Evolutionary conservation across 1,284 basidiomycete genomes (phyloP), one percentile per base, ranked within the genome.

Genomic region (Trametes pubescens): DNA sequence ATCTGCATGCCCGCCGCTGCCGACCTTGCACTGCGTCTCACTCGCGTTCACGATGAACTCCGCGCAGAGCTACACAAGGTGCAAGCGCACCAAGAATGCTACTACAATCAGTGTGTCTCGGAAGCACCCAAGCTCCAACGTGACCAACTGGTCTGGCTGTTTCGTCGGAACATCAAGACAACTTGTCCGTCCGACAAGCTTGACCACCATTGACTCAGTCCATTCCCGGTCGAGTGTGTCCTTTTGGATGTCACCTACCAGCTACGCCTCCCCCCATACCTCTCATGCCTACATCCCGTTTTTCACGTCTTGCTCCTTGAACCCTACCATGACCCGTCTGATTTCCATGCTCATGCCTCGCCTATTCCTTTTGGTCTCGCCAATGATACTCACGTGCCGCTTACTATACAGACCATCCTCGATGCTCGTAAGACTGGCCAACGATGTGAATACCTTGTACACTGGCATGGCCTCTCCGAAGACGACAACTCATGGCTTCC

Each of bases 251-350:
- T 63, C 21, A 55, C 74, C 3, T 78, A 69, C 62, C 67, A 59
- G 51, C 73, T 81, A 13, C 67, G 74, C 37, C 74, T 78, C 16
- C 76, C 77, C 32, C 44, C 69, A 13, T 73, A 74, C 55, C 68
- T 78, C 10, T 75, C 75, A 21, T 62, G 60, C 22, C 69, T 78
- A 7, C 74, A 78, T 59, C 76, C 77, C 8, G 78, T 83, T 14
- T 83, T 83, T 72, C 75, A 82, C 63, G 72, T 77, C 32, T 78
- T 75, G 1, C 74, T 78, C 11, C 76, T 83, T 6, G 73, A 79
- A 68, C 79, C 79, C 32, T 69, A 75, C 69, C 21, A 72, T 46
- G 54, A 65, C 37, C 60, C 74, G 57, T 67, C 72, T 51, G 59
- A 72, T 62, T 67, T 69, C 55, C 68, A 68, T 47, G 24, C 71